phyloP scores from a whole-genome alignment of 176 grass and related monocot genomes.

The Oryza glaberrima region DNA sequence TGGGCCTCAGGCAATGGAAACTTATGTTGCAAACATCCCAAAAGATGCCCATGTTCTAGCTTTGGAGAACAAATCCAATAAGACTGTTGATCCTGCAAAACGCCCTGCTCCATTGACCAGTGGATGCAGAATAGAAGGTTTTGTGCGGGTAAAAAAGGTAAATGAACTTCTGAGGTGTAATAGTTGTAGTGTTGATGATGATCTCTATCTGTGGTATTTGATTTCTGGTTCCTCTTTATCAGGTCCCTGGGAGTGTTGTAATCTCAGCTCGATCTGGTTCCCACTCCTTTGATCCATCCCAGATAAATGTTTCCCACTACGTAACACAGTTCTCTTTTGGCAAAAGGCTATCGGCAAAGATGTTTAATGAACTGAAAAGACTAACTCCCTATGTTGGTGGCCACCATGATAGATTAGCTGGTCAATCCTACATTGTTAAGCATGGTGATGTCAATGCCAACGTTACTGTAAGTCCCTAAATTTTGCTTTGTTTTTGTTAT shows the following conservation, averaged over 20 bases:
- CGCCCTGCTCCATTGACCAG: conserved; percentile 85
- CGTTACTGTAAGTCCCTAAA: conserved; percentile 75
- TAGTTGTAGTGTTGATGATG: conserved; percentile 13
- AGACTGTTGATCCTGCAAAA: conserved; percentile 70
- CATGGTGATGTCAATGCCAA: conserved; percentile 70
- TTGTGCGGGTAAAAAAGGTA: conserved; percentile 97
- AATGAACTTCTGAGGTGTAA: conserved; percentile 20
- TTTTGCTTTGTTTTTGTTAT: not conserved
- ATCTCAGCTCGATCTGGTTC: conserved; percentile 87
- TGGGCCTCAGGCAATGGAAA: conserved; percentile 91
- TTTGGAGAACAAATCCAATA: conserved; percentile 81
- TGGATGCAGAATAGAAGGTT: conserved; percentile 95
- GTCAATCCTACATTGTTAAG: conserved; percentile 72
- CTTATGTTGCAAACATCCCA: conserved; percentile 75
- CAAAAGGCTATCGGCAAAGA: conserved; percentile 60
- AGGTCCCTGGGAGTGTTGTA: conserved; percentile 96
- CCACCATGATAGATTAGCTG: conserved; percentile 80
- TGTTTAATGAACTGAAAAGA: conserved; percentile 81
- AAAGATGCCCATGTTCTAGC: conserved; percentile 70
- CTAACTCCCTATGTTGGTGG: conserved; percentile 71
- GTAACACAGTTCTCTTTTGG: conserved; percentile 94
- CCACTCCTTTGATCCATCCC: conserved; percentile 96
- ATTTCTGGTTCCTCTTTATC: conserved; percentile 38
- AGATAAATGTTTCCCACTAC: conserved; percentile 96
- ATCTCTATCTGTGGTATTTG: conserved; percentile 9